Conservation (phyloP, 768 basidiomycete species). For the Tricholoma furcatifolium region DNA sequence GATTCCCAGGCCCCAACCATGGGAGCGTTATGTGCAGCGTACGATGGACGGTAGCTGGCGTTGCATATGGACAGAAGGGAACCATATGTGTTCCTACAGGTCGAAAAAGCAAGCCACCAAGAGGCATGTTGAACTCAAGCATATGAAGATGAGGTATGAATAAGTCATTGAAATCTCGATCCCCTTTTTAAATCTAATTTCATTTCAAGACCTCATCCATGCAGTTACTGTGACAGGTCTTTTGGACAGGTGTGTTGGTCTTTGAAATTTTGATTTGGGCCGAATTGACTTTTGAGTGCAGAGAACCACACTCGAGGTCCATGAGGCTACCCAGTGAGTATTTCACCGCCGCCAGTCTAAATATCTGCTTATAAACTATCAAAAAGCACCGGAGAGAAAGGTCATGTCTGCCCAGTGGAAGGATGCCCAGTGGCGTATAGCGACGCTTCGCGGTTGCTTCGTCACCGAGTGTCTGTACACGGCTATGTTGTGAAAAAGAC, state of each 20-base stretch:
- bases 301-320: conserved; percentile 22
- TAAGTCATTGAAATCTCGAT: background rate
- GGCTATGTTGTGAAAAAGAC: conserved; percentile 17
- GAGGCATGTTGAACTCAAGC: conserved; percentile 23
- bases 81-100: conserved; percentile 12
- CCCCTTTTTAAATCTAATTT: background rate
- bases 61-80: conserved; percentile 13
- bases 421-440: conserved; percentile 19
- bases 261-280: background rate
- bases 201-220: conserved; percentile 15
- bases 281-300: conserved; percentile 3
- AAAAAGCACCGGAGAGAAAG: conserved; percentile 19
- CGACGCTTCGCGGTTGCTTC: conserved; percentile 22
- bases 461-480: conserved; percentile 20
- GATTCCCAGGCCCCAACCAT: conserved; percentile 4
- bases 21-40: conserved; percentile 12
- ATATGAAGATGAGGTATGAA: conserved; percentile 18
- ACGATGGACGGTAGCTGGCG: conserved; percentile 7
- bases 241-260: conserved; percentile 18
- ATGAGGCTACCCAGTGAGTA: conserved; percentile 22
- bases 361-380: background rate
- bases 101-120: conserved; percentile 24
- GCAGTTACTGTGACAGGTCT: conserved; percentile 13
- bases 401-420: conserved; percentile 13
- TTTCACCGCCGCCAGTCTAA: background rate